Evolutionary conservation across 208 protist species (phyloP), one percentile per base, ranked within the genome.

Genomic region (Leishmania tarentolae): DNA sequence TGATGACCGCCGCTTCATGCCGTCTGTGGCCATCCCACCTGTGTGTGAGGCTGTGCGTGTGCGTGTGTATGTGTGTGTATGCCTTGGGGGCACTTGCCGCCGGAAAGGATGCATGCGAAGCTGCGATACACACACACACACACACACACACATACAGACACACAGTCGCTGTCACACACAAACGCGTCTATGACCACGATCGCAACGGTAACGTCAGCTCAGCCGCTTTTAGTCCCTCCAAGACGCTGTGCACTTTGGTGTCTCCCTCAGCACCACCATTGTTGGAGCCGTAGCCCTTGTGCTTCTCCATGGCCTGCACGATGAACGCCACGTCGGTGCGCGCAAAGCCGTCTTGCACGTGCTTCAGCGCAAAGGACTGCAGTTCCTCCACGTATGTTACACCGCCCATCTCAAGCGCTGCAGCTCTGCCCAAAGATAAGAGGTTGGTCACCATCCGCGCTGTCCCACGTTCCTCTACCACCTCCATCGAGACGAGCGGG

Each of bases 381-480:
- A 85, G 73, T 63, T 78, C 61, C 2, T 50, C 76, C 77, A 79
- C 77, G 35, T 71, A 71, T 15, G 61, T 13, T 1, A 61, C 65
- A 37, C 82, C 82, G 21, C 82, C 82, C 3, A 82, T 3, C 31
- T 75, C 77, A 7, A 82, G 47, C 37, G 79, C 44, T 0, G 47
- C 82, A 1, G 50, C 73, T n/a, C 31, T 44, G 63, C 73, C 61
- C 0, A 4, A 40, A 13, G 44, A 75, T 35, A 85, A 73, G n/a
- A 85, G 63, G 13, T 66, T 24, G 2, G 82, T 76, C 35, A 85
- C 2, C 57, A 79, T 37, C 7, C 59, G 24, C 17, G 72, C 82
- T 11, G 72, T 85, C 8, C 82, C 81, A 19, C 82, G 79, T 70
- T 79, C 66, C 15, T 75, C 31, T 24, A 86, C 66, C 46, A 83